phyloP scores from a whole-genome alignment of 1,139 yeast species.

The Saccharomyces hybrid region DNA sequence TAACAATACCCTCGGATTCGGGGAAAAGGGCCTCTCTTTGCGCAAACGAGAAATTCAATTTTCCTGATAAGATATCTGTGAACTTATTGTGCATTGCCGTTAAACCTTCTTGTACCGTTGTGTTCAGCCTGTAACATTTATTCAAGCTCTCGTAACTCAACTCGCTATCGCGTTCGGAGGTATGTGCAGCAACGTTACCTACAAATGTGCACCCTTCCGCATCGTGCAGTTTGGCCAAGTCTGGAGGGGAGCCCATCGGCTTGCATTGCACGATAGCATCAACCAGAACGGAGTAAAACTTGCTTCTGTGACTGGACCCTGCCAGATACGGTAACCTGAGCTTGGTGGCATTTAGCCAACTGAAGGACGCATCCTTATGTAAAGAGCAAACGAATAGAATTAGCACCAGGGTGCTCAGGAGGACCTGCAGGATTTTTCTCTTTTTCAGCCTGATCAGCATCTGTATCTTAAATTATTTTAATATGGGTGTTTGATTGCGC shows the following conservation, averaged over 20 bases:
- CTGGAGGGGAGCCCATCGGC: not conserved
- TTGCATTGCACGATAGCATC: not conserved
- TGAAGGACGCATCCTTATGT: not conserved
- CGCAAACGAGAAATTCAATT: not conserved
- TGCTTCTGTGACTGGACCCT: not conserved
- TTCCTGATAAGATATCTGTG: not conserved
- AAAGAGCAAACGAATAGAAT: not conserved
- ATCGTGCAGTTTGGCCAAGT: not conserved
- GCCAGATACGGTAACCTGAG: not conserved
- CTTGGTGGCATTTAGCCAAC: not conserved
- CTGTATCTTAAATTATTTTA: not conserved
- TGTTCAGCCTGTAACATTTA: not conserved
- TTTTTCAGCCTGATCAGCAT: not conserved
- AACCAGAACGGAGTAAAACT: not conserved
- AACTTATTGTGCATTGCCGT: not conserved
- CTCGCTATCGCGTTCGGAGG: not conserved
- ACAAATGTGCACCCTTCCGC: not conserved
- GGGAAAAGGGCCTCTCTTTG: not conserved
- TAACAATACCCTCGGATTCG: conserved; percentile 43
- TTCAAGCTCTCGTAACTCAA: not conserved
- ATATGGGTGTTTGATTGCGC: too few relatives aligned
- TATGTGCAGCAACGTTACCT: not conserved
- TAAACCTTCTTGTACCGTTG: not conserved
- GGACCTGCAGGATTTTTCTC: not conserved
- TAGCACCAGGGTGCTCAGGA: not conserved